Conservation (phyloP, 345 rosid genomes). For the Camelina laxa region DNA sequence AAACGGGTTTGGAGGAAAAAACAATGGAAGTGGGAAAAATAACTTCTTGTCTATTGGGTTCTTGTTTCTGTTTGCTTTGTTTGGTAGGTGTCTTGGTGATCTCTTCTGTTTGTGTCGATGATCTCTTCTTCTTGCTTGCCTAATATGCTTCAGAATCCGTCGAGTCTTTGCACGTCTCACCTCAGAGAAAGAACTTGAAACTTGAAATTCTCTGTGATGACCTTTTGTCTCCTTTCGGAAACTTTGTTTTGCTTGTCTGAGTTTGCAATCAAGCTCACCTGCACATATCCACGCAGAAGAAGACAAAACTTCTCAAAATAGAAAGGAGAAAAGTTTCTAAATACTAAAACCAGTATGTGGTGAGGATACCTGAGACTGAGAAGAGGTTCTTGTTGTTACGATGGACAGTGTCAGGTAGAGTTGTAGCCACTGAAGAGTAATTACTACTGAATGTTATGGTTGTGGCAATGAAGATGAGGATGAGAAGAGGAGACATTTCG, state of each 20-base stretch:
- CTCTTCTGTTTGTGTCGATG: conserved; percentile 20
- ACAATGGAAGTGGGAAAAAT: conserved; percentile 37
- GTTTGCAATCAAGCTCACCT: conserved; percentile 77
- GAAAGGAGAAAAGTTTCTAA: not conserved
- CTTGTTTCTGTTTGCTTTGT: not conserved
- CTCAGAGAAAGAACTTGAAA: conserved; percentile 46
- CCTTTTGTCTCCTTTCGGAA: conserved; percentile 55
- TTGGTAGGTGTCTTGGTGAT: conserved; percentile 16
- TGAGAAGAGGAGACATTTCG: conserved; percentile 36
- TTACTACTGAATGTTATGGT: conserved; percentile 13
- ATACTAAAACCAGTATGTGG: conserved; percentile 4
- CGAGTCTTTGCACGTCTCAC: not conserved
- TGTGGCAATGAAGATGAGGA: conserved; percentile 35
- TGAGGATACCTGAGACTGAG: conserved; percentile 32
- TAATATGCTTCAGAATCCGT: conserved; percentile 32
- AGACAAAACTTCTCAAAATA: conserved; percentile 13
- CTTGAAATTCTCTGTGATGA: conserved; percentile 58
- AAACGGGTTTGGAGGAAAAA: conserved; percentile 43
- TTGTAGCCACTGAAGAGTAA: conserved; percentile 24
- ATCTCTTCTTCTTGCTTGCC: conserved; percentile 22
- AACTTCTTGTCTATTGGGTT: conserved; percentile 25
- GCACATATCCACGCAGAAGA: conserved; percentile 33
- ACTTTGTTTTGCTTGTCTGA: conserved; percentile 45
- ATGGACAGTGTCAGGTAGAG: conserved; percentile 17
- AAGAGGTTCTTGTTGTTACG: conserved; percentile 18